A percentile compares a stretch with the other conserved stretches of the same genome.
Evolutionary conservation across 106 monocot genomes (phyloP).

Genomic region (Narthecium ossifragum): DNA sequence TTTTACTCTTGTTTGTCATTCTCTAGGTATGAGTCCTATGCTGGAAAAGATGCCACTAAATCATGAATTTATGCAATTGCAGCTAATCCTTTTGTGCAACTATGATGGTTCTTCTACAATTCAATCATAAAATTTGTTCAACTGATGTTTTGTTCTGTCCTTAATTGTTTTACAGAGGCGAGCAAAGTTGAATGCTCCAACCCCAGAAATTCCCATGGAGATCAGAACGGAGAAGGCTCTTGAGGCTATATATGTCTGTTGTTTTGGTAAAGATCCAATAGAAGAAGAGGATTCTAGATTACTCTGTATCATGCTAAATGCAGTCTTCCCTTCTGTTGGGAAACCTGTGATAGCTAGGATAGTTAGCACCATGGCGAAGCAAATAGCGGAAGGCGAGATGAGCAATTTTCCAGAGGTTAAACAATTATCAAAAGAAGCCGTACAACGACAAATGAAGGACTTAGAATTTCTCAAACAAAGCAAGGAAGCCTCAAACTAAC

Average conservation of each 20-base stretch:
- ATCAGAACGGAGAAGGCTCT: conserved; percentile 79
- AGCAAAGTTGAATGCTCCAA: conserved; percentile 44
- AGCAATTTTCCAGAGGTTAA: conserved; percentile 39
- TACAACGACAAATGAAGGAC: conserved; percentile 79
- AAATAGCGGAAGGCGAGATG: conserved; percentile 52
- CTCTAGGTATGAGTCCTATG: too few relatives aligned
- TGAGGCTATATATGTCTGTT: conserved; percentile 87
- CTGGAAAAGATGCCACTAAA: too few relatives aligned
- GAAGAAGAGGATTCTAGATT: conserved; percentile 78
- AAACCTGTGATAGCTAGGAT: conserved; percentile 39
- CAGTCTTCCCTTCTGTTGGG: conserved; percentile 67
- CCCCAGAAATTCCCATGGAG: conserved; percentile 76
- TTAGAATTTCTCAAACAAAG: conserved; percentile 75
- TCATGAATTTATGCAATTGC: too few relatives aligned
- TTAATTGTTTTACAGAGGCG: conserved; percentile 42
- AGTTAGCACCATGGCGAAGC: conserved; percentile 32
- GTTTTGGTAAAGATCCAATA: conserved; percentile 68
- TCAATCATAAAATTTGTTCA: too few relatives aligned
- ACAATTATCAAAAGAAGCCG: conserved; percentile 61
- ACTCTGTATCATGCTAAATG: conserved; percentile 49
- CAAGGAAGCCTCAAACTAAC: conserved; percentile 23
- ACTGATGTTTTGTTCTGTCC: background rate
- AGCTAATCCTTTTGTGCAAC: too few relatives aligned
- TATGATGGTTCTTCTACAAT: too few relatives aligned
- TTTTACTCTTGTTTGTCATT: too few relatives aligned